These are phyloP conservation scores for Metschnikowia proteae DNA, from an alignment of 805 yeast genomes.

Conservation along the genomic window DNA sequence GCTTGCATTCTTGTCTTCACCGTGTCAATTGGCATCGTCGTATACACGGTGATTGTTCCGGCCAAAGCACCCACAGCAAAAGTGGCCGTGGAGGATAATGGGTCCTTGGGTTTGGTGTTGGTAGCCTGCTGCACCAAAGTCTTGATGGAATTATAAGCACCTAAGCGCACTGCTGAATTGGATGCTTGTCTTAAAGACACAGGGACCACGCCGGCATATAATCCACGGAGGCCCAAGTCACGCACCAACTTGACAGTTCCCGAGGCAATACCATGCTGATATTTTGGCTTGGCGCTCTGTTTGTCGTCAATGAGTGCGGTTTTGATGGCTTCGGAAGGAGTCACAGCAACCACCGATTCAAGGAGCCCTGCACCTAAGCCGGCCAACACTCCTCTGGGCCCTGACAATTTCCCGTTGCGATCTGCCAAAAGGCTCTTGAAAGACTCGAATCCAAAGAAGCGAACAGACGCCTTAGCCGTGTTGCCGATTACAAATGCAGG, in stretches of 20 bases:
- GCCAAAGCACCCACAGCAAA: conserved; percentile 89
- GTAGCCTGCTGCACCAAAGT: conserved; percentile 68
- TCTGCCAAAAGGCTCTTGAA: conserved; percentile 77
- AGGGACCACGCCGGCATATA: conserved; percentile 87
- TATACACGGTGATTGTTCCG: conserved; percentile 83
- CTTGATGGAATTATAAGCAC: conserved; percentile 87
- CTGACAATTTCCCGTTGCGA: conserved; percentile 80
- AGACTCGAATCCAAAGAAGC: conserved; percentile 89
- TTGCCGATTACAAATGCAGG: conserved; percentile 95
- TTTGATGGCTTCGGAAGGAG: conserved; percentile 95
- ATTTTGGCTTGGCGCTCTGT: conserved; percentile 70
- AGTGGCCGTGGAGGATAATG: conserved; percentile 74
- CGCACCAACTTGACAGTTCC: conserved; percentile 64
- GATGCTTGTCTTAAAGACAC: conserved; percentile 95
- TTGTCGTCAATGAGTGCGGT: conserved; percentile 94
- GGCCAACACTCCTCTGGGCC: conserved; percentile 88
- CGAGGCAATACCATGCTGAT: conserved; percentile 56
- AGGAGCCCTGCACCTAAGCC: conserved; percentile 97
- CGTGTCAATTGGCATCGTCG: conserved; percentile 94
- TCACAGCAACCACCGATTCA: conserved; percentile 89
- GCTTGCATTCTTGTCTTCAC: conserved; percentile 98
- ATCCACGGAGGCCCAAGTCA: conserved; percentile 79
- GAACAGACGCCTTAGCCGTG: conserved; percentile 92
- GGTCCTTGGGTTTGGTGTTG: conserved; percentile 62
- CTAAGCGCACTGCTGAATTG: conserved; percentile 90